A percentile compares a stretch with the other conserved stretches of the same genome.
phyloP scores from a whole-genome alignment of 108 stramenopile genomes.

The Cylindrotheca closterium region DNA sequence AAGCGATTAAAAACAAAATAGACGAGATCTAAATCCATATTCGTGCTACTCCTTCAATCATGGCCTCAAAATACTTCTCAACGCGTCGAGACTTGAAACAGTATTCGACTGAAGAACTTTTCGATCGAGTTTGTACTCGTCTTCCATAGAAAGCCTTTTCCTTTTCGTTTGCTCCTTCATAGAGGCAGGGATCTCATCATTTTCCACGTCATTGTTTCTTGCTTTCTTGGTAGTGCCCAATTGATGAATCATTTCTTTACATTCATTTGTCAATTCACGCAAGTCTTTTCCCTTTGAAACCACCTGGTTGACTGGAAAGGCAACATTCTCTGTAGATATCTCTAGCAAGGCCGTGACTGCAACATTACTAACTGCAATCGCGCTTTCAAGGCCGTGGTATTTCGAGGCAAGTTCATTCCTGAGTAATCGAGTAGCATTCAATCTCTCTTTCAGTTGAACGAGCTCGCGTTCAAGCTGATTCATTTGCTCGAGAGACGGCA shows the following conservation, averaged over 20 bases:
- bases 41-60: no score
- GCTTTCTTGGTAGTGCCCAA: constrained; percentile 13
- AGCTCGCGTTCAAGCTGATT: constrained; percentile 10
- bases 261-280: not conserved
- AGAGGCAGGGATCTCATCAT: not conserved
- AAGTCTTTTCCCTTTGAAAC: constrained; percentile 1
- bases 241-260: not conserved
- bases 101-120: constrained; percentile 2
- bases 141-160: constrained; percentile 16
- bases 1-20: no score
- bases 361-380: not conserved
- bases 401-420: constrained; percentile 11
- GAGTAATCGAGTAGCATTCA: constrained; percentile 2
- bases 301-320: not conserved
- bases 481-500: constrained; percentile 16
- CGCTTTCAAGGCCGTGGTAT: constrained; percentile 2
- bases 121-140: constrained; percentile 21
- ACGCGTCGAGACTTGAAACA: constrained; percentile 1
- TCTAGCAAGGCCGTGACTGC: not conserved
- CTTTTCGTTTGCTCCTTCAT: constrained; percentile 3
- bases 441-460: not conserved
- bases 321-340: not conserved
- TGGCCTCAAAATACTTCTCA: constrained; percentile 3
- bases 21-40: no score
- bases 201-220: not conserved